These are phyloP conservation scores for Globisporangium emineosum DNA, from an alignment of 352 stramenopile genomes.

Conservation along the genomic window DNA sequence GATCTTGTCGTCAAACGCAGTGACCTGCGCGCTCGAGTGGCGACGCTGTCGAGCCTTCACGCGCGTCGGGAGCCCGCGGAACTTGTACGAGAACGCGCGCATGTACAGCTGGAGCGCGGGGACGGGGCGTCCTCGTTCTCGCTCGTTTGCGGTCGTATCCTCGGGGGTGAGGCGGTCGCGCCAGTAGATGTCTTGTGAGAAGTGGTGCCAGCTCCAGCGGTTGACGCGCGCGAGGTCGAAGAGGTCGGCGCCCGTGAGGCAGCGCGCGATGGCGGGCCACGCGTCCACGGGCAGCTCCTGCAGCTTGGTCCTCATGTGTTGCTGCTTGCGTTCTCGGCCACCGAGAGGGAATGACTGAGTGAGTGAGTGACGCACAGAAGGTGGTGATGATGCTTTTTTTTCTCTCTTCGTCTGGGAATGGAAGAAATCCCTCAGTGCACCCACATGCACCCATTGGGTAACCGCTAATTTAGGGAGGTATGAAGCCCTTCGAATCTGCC, in stretches of 20 bases:
- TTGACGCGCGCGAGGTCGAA: constrained; percentile 1
- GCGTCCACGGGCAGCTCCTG: neutral
- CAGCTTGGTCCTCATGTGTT: neutral
- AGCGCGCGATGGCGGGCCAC: neutral
- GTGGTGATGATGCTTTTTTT: neutral
- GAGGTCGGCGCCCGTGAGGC: neutral
- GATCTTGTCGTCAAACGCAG: neutral
- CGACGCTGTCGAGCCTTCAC: neutral
- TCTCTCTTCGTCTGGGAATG: neutral
- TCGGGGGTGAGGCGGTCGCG: neutral
- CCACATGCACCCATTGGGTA: no score
- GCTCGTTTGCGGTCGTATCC: neutral
- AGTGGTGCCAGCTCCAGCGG: neutral
- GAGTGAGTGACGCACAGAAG: neutral
- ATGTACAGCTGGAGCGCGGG: neutral
- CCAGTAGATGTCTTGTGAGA: constrained; percentile 1
- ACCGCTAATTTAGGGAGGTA: no score
- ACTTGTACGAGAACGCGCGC: neutral
- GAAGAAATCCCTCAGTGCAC: no score
- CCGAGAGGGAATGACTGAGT: neutral
- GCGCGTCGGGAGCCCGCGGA: neutral
- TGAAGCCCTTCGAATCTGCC: neutral
- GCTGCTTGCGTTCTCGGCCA: neutral
- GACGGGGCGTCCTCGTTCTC: neutral
- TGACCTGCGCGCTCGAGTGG: neutral